Evolutionary conservation across 1,139 yeast genomes (phyloP).

Genomic region (Candida sojae): DNA sequence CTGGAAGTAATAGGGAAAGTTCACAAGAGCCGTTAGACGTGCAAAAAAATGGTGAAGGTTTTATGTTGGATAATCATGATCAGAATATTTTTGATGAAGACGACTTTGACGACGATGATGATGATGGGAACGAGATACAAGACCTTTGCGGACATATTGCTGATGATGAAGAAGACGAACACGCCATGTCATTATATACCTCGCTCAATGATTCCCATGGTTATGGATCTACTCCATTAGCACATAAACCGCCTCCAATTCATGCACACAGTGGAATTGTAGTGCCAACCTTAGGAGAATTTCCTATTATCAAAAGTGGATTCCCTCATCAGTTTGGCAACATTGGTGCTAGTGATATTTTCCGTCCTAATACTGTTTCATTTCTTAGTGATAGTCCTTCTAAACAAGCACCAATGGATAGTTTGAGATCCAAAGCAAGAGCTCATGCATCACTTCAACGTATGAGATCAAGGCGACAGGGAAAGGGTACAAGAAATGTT

Average conservation of each 20-base stretch:
- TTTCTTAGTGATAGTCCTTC: constrained; percentile 32
- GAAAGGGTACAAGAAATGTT: constrained; percentile 43
- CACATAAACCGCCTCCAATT: constrained; percentile 18
- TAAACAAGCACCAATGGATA: constrained; percentile 19
- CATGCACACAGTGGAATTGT: constrained; percentile 28
- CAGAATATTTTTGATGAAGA: constrained; percentile 6
- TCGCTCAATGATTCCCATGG: constrained; percentile 35
- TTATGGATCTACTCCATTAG: constrained; percentile 15
- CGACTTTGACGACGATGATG: constrained; percentile 19
- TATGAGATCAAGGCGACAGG: constrained; percentile 60
- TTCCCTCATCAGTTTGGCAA: constrained; percentile 9
- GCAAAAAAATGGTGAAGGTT: constrained; percentile 4
- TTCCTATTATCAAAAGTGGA: constrained; percentile 34
- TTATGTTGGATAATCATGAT: neutral
- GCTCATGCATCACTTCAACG: constrained; percentile 69
- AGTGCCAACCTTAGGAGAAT: constrained; percentile 49
- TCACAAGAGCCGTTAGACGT: constrained; percentile 13
- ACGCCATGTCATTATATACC: constrained; percentile 52
- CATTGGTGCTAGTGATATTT: neutral
- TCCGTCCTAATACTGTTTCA: constrained; percentile 14
- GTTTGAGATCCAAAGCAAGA: constrained; percentile 54
- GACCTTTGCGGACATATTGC: constrained; percentile 19
- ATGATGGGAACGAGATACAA: constrained; percentile 11
- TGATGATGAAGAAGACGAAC: constrained; percentile 50
- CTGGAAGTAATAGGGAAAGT: constrained; percentile 17